Evolutionary conservation across 2,329 filamentous ascomycete species (phyloP), one percentile per base, ranked within the genome.

Genomic region (Coniochaeta sp.): DNA sequence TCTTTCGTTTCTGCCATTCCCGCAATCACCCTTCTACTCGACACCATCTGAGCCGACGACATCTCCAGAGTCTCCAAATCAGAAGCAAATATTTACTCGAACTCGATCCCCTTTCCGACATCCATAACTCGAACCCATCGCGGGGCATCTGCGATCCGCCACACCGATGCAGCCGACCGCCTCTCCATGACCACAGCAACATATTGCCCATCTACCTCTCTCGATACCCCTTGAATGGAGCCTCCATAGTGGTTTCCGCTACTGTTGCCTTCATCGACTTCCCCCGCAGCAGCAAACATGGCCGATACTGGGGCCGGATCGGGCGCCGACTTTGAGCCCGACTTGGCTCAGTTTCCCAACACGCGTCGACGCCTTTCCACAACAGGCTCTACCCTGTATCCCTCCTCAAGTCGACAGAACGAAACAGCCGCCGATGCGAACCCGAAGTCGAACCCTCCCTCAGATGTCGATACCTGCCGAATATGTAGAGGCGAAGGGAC

Each of bases 401-500:
- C 51, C 12, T 20, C 28, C 24, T 38, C 38, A 10, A 26, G 28
- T 27, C 27, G 20, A 26, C 38, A 4, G 12, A 18, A 26, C 10
- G n/a, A n/a, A n/a, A 5, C 38, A 12, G 10, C 38, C 20, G 12
- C 6, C 18, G 38, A 42, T 42, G 3, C 38, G 20, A 42, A 14
- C n/a, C 22, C 38, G 38, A n/a, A n/a, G n/a, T n/a, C n/a, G n/a
- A 42, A 30, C n/a, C 24, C 45, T 18, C n/a, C 45, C n/a, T 31
- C 55, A 30, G 84, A 87, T 51, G 77, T 79, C 52, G 89, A 95
- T 64, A 95, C 91, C n/a, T 99, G 94, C 74, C 86, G 94, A 55
- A 99, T 99, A 75, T 99, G 94, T 71, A 83, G 95, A 60, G 90
- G 89, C 50, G 95, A 99, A 69, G 90, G 82, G 51, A 88, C 87